These are phyloP conservation scores for Paraurostyla sp. DNA, from an alignment of 73 alveolate genomes.

Conservation along the genomic window DNA sequence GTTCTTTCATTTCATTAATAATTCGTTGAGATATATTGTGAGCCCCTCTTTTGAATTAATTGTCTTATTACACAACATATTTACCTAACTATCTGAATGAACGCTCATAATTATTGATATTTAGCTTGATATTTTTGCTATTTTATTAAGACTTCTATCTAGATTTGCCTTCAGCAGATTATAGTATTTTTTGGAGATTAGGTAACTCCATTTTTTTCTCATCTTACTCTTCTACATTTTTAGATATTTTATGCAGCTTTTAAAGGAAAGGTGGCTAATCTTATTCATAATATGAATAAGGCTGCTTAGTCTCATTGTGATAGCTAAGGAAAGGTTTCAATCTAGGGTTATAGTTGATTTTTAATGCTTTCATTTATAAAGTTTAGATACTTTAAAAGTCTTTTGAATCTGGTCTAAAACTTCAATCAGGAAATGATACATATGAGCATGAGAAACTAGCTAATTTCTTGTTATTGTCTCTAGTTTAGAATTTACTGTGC, in stretches of 20 bases:
- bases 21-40: constrained; percentile 18
- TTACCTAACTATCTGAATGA: constrained; percentile 44
- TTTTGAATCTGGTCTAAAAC: background rate
- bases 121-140: background rate
- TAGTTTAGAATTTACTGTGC: background rate
- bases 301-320: constrained; percentile 33
- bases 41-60: background rate
- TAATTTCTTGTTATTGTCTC: background rate
- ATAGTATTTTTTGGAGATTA: constrained; percentile 14
- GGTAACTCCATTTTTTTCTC: background rate
- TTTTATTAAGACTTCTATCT: background rate
- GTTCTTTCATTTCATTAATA: constrained; percentile 21
- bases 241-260: background rate
- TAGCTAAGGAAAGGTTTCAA: constrained; percentile 23
- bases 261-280: background rate
- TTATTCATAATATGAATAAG: background rate
- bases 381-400: background rate
- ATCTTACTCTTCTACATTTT: background rate
- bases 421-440: background rate
- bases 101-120: constrained; percentile 35
- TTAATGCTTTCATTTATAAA: background rate
- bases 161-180: constrained; percentile 8
- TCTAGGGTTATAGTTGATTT: background rate
- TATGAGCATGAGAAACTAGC: background rate
- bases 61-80: constrained; percentile 17